phyloP scores from a whole-genome alignment of 371 early-diverging fungal species.

The Encephalitozoon cuniculi region DNA sequence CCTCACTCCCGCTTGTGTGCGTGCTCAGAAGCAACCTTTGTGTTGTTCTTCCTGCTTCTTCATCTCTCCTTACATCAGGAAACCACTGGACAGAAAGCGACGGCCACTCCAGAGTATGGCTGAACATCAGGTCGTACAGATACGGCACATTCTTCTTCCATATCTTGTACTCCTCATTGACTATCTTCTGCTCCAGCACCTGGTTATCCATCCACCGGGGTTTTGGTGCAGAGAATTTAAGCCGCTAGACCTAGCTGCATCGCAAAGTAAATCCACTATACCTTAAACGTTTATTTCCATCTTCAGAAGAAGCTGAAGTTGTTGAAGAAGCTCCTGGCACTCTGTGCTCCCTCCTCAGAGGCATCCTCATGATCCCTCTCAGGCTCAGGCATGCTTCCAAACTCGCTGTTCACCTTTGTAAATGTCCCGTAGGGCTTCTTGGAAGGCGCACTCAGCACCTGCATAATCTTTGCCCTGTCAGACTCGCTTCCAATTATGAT shows the following conservation, averaged over 20 bases:
- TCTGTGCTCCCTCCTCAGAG: not conserved
- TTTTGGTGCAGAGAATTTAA: not conserved
- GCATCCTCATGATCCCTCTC: not conserved
- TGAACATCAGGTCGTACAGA: slow-evolving; percentile 85
- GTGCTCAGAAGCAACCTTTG: slow-evolving; percentile 69
- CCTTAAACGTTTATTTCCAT: slow-evolving; percentile 1
- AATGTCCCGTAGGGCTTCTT: slow-evolving; percentile 6
- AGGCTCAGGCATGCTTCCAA: slow-evolving; percentile 21
- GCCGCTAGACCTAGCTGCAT: not conserved
- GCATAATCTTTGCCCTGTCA: slow-evolving; percentile 17
- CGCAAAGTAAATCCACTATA: not conserved
- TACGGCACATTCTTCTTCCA: slow-evolving; percentile 98
- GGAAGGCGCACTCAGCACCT: not conserved
- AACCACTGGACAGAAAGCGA: slow-evolving; percentile 91
- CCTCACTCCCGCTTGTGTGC: slow-evolving; percentile 82
- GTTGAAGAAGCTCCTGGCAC: slow-evolving; percentile 24
- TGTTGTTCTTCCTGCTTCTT: slow-evolving; percentile 42
- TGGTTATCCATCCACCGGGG: slow-evolving; percentile 17
- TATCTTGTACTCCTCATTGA: slow-evolving; percentile 79
- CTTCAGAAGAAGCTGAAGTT: slow-evolving; percentile 35
- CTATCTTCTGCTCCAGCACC: slow-evolving; percentile 68
- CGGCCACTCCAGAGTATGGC: slow-evolving; percentile 92
- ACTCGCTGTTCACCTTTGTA: not conserved
- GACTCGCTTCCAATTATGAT: slow-evolving; percentile 24
- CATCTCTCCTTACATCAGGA: slow-evolving; percentile 66